These are phyloP conservation scores for Erodium trifolium DNA, from an alignment of 441 rosid species.

Conservation along the genomic window DNA sequence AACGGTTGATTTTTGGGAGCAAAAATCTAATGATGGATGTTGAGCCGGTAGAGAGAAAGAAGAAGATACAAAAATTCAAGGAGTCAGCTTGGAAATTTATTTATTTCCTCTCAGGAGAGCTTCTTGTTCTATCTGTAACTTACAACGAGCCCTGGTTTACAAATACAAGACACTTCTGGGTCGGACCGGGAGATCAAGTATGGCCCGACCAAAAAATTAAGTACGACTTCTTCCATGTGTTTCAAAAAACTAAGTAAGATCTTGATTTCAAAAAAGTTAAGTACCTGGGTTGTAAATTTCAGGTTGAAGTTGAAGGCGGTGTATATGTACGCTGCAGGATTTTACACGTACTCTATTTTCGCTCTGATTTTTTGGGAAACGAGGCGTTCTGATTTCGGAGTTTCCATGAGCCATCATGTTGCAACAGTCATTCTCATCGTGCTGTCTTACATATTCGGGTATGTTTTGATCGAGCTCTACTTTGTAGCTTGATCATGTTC, in stretches of 20 bases:
- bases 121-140: conserved; percentile 48
- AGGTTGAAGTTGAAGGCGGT: too few species aligned
- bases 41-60: conserved; percentile 27
- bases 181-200: conserved; percentile 65
- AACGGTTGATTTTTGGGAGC: too few species aligned
- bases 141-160: conserved; percentile 81
- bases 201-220: conserved; percentile 82
- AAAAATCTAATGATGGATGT: conserved; percentile 11
- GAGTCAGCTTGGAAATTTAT: conserved; percentile 89
- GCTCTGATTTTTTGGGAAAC: conserved; percentile 65
- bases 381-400: conserved; percentile 45
- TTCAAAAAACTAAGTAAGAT: too few species aligned
- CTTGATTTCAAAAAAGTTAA: too few species aligned
- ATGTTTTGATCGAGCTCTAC: conserved; percentile 7
- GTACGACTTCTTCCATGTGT: conserved; percentile 32
- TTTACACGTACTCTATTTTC: conserved; percentile 47
- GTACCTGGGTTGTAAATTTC: too few species aligned
- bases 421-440: conserved; percentile 36
- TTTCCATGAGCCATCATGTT: conserved; percentile 55
- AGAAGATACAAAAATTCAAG: conserved; percentile 57
- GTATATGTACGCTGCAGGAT: conserved; percentile 45
- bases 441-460: conserved; percentile 49
- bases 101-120: conserved; percentile 64
- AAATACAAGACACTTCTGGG: conserved; percentile 63
- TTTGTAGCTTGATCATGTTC: too few species aligned